These are phyloP conservation scores for Streptanthus diversifolius DNA, from an alignment of 345 rosid genomes.

Conservation along the genomic window DNA sequence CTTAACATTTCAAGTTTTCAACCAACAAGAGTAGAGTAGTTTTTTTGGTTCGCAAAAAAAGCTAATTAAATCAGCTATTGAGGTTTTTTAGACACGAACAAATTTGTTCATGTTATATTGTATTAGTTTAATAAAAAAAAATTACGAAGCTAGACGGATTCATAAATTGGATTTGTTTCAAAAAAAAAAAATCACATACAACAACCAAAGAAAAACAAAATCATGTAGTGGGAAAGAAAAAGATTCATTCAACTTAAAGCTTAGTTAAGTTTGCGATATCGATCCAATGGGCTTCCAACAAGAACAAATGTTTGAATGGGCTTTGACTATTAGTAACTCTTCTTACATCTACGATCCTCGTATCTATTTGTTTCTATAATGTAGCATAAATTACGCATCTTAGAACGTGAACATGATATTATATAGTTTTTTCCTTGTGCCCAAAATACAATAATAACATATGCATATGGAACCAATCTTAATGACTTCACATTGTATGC, in stretches of 20 bases:
- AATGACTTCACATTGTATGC: neutral
- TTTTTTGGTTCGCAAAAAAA: neutral
- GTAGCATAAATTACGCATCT: neutral
- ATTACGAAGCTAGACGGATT: neutral
- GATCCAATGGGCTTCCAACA: conserved; percentile 10
- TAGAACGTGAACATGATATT: neutral
- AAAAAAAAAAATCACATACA: neutral
- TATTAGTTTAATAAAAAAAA: neutral
- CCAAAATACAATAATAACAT: neutral
- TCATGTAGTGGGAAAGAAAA: neutral
- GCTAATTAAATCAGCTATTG: neutral
- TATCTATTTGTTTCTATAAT: neutral
- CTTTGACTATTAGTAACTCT: neutral
- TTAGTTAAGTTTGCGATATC: neutral
- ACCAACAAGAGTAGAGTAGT: neutral
- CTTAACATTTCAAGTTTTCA: neutral
- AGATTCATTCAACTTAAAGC: neutral
- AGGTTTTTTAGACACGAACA: neutral
- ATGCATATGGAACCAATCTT: neutral
- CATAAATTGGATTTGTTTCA: neutral
- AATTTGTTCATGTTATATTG: neutral
- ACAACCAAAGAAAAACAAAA: too few species aligned
- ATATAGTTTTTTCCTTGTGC: neutral
- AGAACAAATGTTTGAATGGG: neutral
- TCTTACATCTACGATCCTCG: neutral